Base-by-base conservation (phyloP, 2,329 filamentous ascomycete genomes). In the Clarireedia paspali region DNA sequence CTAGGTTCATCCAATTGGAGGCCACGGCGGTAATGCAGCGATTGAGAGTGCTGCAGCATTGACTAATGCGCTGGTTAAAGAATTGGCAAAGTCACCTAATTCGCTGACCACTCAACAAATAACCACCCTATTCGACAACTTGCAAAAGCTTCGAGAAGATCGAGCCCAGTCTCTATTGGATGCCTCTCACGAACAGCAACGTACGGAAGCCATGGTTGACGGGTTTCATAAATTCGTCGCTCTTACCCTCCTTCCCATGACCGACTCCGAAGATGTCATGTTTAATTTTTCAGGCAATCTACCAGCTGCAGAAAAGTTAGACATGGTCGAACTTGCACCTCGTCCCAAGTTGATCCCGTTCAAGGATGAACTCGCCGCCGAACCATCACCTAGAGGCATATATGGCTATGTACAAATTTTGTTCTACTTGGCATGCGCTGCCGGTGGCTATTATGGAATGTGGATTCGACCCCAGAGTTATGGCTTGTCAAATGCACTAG, bases 201-300 rank as follows among this genome's bases (percentile, higher is more conserved):
- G 27, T 14, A 50, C 40, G 2, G 30, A 56, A 46, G 53, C 40
- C 2, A 30, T 50, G 53, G 47, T 44, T 7, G 34, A 46, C n/a
- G 15, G 30, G 3, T 26, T 56, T 5, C 48, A 51, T 2, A 52
- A 47, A 17, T 45, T 50, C 12, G 17, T 39, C 12, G 47, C 53
- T 5, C 12, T 45, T n/a, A 56, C n/a, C 2, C 4, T 56, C 15
- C 48, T 52, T 24, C 42, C 48, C 4, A 47, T 56, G 20, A 44
- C 48, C n/a, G 27, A 38, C 5, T 45, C 23, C 5, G 39, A 56
- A 38, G 30, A 45, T 27, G 27, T 44, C 1, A 47, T 46, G 40
- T 56, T 50, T n/a, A 56, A 47, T 17, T 56, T 50, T 23, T 45
- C 40, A 12, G 40, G 20, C 4, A 46, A 56, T 14, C 47, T 50